phyloP scores from a whole-genome alignment of 1,284 basidiomycete species.

The Trametes pubescens region DNA sequence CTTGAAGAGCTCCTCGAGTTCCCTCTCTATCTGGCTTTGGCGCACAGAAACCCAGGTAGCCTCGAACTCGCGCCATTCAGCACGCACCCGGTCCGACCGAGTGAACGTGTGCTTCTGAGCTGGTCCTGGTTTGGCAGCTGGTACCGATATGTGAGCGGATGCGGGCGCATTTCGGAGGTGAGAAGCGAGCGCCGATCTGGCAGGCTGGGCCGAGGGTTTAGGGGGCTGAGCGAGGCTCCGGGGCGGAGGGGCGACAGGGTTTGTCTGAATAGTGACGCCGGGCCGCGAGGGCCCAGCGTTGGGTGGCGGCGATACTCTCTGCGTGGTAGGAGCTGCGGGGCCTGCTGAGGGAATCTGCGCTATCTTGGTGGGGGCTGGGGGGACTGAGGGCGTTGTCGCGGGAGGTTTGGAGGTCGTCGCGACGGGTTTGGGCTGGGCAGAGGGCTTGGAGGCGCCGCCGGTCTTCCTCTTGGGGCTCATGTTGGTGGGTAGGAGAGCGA shows the following conservation, averaged over 20 bases:
- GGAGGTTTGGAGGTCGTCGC: constrained; percentile 7
- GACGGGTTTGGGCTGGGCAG: constrained; percentile 27
- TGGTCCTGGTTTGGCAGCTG: constrained; percentile 12
- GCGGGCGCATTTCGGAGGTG: constrained; percentile 17
- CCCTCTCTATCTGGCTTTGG: constrained; percentile 20
- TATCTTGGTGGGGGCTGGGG: constrained; percentile 10
- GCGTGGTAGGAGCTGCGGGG: constrained; percentile 17
- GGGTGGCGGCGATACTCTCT: constrained; percentile 28
- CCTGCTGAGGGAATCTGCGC: constrained; percentile 21
- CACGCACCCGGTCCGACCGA: constrained; percentile 30
- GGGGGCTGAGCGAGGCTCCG: constrained; percentile 21
- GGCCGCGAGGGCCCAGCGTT: constrained; percentile 20
- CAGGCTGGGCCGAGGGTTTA: constrained; percentile 25
- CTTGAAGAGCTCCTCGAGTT: constrained; percentile 22
- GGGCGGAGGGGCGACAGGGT: constrained; percentile 21
- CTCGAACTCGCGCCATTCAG: constrained; percentile 27
- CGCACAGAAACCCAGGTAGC: constrained; percentile 22
- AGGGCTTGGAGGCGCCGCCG: constrained; percentile 26
- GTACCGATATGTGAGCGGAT: constrained; percentile 7
- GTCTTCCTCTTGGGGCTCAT: constrained; percentile 33
- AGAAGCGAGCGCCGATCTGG: constrained; percentile 19
- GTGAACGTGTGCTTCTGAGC: constrained; percentile 21
- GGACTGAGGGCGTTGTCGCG: not conserved
- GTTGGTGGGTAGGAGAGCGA: constrained; percentile 22
- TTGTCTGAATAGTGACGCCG: constrained; percentile 22